Base-by-base conservation (phyloP, 2,329 filamentous ascomycete genomes). In the Apiospora kogelbergensis region DNA sequence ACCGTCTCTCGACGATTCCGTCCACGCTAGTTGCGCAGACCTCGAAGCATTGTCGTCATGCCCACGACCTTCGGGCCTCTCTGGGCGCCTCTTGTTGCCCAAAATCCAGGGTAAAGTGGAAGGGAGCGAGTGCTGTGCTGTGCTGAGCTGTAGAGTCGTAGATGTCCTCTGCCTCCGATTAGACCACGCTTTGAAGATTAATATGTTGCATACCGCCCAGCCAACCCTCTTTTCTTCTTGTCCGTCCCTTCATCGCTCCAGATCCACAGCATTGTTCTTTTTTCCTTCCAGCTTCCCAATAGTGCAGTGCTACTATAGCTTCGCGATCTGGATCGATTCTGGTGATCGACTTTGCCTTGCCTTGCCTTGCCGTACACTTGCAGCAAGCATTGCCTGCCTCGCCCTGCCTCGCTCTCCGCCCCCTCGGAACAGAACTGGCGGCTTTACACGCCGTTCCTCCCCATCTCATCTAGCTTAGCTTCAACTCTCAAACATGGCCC, bases 401-500 rank as follows among this genome's bases (percentile, higher is more conserved):
- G 48, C 24, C 15, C 26, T 33, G 33, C 33, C 33, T 33, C 33
- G 7, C 33, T 57, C 48, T 57, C 48, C 48, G 26, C 48, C 15
- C 7, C 48, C 15, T 17, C 48, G 48, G 48, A 57, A 33, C 48
- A 57, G 48, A 57, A 33, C 26, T 57, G 48, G 48, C 48, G 48
- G 48, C 48, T 57, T 57, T 57, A 57, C 48, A 57, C 48, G 48
- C 48, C 48, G 48, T 20, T 57, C 48, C 48, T 20, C 33, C 48
- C 48, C 48, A 57, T 24, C 48, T 57, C 48, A 57, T 57, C 26
- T 37, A n/a, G 53, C 53, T n/a, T 60, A 60, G 53, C 63, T 65
- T 65, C 63, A 42, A 40, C 26, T 63, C 63, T 65, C 63, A 65
- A 65, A 65, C 63, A 65, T 30, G 63, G 24, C 63, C 63, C 63